Evolutionary conservation across 257 asterid species (phyloP), one percentile per base, ranked within the genome.

Genomic region (Mitragyna speciosa): DNA sequence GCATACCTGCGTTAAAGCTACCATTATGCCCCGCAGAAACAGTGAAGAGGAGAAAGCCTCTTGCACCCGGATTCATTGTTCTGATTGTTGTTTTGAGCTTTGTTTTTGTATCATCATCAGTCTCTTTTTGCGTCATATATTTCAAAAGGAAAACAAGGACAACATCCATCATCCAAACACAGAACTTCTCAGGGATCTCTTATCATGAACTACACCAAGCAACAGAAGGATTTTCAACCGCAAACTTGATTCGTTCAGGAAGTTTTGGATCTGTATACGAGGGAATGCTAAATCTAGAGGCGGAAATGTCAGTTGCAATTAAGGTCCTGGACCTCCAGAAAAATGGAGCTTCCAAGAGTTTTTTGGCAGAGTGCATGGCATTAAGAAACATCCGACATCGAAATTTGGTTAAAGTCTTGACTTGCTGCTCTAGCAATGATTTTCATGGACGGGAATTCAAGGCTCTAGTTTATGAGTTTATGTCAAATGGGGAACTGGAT

Each of bases 361-460:
- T 85, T 72, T 24, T 82, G 63, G 70, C 83, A 2, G 87, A 84
- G 49, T 85, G 88, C 58, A 79, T 67, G 70, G 79, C 84, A 51
- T 33, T 85, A 54, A 82, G 77, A 75, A 82, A 85, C 71, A 77
- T 79, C 5, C 61, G 86, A 33, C 84, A 85, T 47, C 64, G 86
- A 9, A 85, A 85, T 76, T 56, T 85, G 33, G 64, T 85, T 15
- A 79, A 67, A 77, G 74, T 85, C 36, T 12, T 76, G 24, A 82
- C 77, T 24, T 76, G 84, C 59, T 85, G 82, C 66, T 85, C 86
- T 5, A 52, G 84, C 47, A 24, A 5, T 26, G 82, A 85, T 41
- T 73, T 64, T 39, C 52, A 79, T 48, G 86, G 86, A 12, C 52
- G 43, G 30, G 88, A 82, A 58, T 85, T 79, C 73, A 85, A 79